A percentile compares a stretch with the other conserved stretches of the same genome.
Conservation (phyloP, 139 green algal genomes). For the Tetraselmis striata region DNA sequence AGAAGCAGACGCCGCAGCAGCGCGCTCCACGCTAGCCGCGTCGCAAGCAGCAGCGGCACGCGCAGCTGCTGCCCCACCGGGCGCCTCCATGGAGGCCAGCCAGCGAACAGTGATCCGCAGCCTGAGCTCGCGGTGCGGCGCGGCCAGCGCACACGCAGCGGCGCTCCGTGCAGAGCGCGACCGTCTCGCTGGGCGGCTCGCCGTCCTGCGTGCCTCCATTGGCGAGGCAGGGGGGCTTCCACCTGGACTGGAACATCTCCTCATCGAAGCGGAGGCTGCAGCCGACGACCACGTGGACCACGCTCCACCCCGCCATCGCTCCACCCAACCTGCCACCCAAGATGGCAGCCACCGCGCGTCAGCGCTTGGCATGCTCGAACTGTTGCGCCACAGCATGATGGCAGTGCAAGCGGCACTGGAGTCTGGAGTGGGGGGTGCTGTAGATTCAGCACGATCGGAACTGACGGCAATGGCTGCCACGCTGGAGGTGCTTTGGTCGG, state of each 20-base stretch:
- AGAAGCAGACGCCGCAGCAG: not conserved
- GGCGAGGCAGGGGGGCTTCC: not conserved
- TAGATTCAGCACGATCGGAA: too few relatives aligned
- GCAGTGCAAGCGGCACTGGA: too few relatives aligned
- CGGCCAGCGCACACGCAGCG: not conserved
- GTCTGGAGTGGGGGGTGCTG: too few relatives aligned
- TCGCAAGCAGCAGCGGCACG: not conserved
- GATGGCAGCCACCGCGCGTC: not conserved
- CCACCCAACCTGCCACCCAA: too few relatives aligned
- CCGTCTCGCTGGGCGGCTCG: not conserved
- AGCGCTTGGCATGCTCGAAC: not conserved
- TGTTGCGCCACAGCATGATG: not conserved
- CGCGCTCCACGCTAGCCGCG: not conserved
- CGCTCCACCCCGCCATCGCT: too few relatives aligned
- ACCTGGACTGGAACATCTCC: not conserved
- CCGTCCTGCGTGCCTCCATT: not conserved
- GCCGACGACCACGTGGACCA: too few relatives aligned
- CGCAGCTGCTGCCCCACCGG: not conserved
- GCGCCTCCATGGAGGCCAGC: not conserved
- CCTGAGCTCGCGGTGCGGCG: not conserved
- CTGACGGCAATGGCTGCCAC: not conserved
- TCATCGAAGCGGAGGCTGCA: not conserved
- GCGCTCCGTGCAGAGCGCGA: not conserved
- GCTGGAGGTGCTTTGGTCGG: not conserved
- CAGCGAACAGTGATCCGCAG: not conserved